Conservation (phyloP, 441 rosid species). For the Pelargonium australe region DNA sequence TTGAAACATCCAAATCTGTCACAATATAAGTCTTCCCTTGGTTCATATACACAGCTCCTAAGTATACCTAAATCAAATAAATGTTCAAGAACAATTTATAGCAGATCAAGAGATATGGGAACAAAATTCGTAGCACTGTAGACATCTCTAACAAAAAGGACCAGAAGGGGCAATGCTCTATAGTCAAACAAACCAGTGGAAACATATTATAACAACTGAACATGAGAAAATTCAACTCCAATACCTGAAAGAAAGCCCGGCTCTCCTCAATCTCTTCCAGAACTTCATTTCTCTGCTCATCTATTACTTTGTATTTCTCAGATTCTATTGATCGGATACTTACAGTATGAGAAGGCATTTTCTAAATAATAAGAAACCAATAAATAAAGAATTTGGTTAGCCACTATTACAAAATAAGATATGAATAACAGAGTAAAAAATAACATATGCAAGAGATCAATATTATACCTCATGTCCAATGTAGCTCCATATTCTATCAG, state of each 20-base stretch:
- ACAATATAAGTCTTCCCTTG: constrained; percentile 87
- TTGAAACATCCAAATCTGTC: constrained; percentile 48
- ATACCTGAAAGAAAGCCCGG: constrained; percentile 92
- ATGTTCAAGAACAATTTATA: constrained; percentile 5
- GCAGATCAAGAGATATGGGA: constrained; percentile 7
- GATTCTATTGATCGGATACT: constrained; percentile 82
- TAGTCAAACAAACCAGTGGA: constrained; percentile 12
- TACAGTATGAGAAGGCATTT: constrained; percentile 54
- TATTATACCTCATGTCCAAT: constrained; percentile 71
- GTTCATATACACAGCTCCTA: constrained; percentile 83
- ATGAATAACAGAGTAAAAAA: neutral
- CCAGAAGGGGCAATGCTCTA: neutral
- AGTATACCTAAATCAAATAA: constrained; percentile 46
- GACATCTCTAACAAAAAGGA: neutral
- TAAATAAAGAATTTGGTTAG: neutral
- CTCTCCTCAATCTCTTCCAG: constrained; percentile 98
- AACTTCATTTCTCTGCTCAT: constrained; percentile 38
- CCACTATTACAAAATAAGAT: neutral
- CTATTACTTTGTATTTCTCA: constrained; percentile 59
- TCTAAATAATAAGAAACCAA: constrained; percentile 32
- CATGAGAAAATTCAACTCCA: constrained; percentile 12
- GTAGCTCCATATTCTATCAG: constrained; percentile 65
- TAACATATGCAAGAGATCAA: neutral
- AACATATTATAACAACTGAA: neutral
- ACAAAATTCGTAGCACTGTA: neutral